These are phyloP conservation scores for Chrysoporthe puriensis DNA, from an alignment of 2,329 filamentous ascomycete species.

Conservation along the genomic window DNA sequence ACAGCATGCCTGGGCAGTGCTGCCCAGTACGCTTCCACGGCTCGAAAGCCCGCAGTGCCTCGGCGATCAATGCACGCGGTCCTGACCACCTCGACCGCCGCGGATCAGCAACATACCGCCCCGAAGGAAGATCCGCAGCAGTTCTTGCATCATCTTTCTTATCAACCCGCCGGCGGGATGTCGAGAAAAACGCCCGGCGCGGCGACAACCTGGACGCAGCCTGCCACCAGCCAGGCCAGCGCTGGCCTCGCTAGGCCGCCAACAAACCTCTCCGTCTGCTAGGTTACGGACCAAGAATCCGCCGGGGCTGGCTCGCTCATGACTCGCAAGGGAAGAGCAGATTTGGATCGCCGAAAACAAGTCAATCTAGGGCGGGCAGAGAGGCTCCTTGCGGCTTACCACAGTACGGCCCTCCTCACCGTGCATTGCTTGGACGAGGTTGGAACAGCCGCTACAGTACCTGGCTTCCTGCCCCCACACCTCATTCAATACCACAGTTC, in stretches of 20 bases:
- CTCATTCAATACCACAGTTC: neutral
- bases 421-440: neutral
- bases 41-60: conserved; percentile 4
- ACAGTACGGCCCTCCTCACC: neutral
- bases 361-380: neutral
- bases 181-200: neutral
- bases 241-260: neutral
- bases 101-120: conserved; percentile 5
- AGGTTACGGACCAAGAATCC: neutral
- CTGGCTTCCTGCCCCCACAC: neutral
- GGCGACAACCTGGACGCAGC: neutral
- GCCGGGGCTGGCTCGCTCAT: neutral
- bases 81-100: neutral
- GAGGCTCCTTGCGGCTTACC: neutral
- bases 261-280: neutral
- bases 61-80: conserved; percentile 7
- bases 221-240: neutral
- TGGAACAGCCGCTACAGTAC: neutral
- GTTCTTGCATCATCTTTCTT: conserved; percentile 23
- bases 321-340: conserved; percentile 6
- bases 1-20: no score
- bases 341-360: neutral
- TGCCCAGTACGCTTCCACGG: conserved; percentile 1
- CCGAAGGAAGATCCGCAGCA: conserved; percentile 23
- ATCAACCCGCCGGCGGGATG: conserved; percentile 1